Base-by-base conservation (phyloP, 257 asterid species). In the Solanum pinnatisectum region DNA sequence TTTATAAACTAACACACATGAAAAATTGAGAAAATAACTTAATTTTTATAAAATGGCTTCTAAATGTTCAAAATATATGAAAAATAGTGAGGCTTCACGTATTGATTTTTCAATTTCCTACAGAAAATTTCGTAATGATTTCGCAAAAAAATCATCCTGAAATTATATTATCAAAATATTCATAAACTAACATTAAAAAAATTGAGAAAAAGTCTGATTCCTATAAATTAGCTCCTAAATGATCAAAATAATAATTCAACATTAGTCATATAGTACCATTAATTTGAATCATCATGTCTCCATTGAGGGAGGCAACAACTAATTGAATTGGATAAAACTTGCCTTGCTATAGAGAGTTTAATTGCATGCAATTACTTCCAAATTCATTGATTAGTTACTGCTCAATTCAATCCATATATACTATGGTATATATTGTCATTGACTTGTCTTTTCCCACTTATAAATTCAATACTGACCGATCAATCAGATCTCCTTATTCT, bases 51-150 rank as follows among this genome's bases (percentile, higher is more conserved):
- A 52, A 52, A 56, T 56, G 23, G 0, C 10, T 1, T 6, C 1
- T 56, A 18, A 52, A 56, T 20, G 0, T 56, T 6, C 1, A 52
- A 49, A 46, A 46, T 46, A 46, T 0, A 20, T 46, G 56, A 46
- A 14, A 46, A 14, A 14, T 44, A 7, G 20, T 4, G 6, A 46
- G 0, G 5, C 10, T 16, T 6, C 9, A 52, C 18, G 63, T 52
- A 52, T 10, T 18, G 10, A 52, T 6, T 4, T n/a, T 0, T 9
- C n/a, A 52, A 52, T n/a, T 52, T 1, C 23, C 10, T 52, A 52
- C 10, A 0, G 0, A 52, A n/a, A 0, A 6, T 0, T 18, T 9
- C 1, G 4, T 52, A 52, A 18, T 16, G 1, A 0, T 52, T 52
- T 52, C 4, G 4, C 9, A 52, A 18, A 52, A 0, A 52, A 18